phyloP scores from a whole-genome alignment of 2,329 filamentous ascomycete genomes.

The Fusarium foetens region DNA sequence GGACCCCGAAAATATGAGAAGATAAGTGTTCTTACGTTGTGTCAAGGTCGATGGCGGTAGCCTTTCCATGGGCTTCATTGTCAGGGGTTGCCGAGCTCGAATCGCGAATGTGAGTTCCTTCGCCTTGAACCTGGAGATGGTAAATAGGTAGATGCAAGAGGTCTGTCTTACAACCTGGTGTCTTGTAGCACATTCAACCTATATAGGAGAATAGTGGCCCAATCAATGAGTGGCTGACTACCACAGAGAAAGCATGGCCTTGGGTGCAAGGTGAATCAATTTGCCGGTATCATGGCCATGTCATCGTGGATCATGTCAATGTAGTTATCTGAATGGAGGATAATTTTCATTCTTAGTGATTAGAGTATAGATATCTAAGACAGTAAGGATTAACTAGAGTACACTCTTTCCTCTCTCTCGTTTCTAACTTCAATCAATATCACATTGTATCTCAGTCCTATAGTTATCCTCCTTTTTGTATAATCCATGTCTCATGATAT shows the following conservation, averaged over 20 bases:
- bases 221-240: not conserved
- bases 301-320: not conserved
- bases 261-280: not conserved
- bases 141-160: not conserved
- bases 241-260: not conserved
- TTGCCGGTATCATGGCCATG: not conserved
- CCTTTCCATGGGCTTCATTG: not conserved
- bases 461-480: not conserved
- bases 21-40: not conserved
- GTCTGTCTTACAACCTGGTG: not conserved
- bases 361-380: not conserved
- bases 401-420: not conserved
- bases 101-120: not conserved
- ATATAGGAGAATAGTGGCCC: not conserved
- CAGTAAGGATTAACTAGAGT: too few species aligned
- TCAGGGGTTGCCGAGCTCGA: not conserved
- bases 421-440: not conserved
- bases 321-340: not conserved
- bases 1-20: rapidly evolving
- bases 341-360: not conserved
- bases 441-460: too few species aligned
- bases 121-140: not conserved
- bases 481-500: not conserved
- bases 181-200: not conserved
- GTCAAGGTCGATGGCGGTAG: not conserved